Evolutionary conservation across 306 rosid species (phyloP).

Genomic region (Vigna mungo): DNA sequence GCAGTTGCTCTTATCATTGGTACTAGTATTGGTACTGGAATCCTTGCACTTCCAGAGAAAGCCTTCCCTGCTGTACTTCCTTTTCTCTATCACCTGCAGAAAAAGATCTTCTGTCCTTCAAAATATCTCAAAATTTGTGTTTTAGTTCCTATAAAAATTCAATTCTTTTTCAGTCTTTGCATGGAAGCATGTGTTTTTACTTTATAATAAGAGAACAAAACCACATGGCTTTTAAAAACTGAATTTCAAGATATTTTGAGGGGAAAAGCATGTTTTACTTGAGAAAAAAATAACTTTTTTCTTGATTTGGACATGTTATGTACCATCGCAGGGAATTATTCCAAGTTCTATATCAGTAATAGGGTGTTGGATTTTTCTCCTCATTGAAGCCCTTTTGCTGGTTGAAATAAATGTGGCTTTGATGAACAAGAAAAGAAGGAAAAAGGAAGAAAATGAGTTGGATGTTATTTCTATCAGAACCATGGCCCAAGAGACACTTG

Average conservation of each 20-base stretch:
- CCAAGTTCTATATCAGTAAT: conserved; percentile 70
- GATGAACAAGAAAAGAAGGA: conserved; percentile 53
- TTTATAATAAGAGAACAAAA: background rate
- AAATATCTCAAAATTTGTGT: background rate
- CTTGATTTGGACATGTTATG: conserved; percentile 11
- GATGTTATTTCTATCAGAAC: conserved; percentile 72
- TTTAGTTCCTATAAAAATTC: background rate
- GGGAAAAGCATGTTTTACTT: background rate
- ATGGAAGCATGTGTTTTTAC: background rate
- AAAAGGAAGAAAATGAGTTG: conserved; percentile 49
- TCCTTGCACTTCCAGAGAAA: conserved; percentile 79
- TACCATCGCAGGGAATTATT: conserved; percentile 61
- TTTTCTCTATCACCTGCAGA: conserved; percentile 6
- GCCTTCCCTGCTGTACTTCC: conserved; percentile 68
- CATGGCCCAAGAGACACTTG: conserved; percentile 84
- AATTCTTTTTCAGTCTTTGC: background rate
- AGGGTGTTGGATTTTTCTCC: conserved; percentile 75
- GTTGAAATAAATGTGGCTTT: conserved; percentile 72
- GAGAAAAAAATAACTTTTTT: background rate
- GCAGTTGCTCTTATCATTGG: conserved; percentile 74
- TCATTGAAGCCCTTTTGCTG: conserved; percentile 67
- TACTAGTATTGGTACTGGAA: conserved; percentile 73
- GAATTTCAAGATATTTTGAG: background rate
- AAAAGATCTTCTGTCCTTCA: background rate
- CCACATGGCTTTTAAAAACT: background rate